Conservation (phyloP, 805 yeast genomes). For the Zygosaccharomyces bisporus region DNA sequence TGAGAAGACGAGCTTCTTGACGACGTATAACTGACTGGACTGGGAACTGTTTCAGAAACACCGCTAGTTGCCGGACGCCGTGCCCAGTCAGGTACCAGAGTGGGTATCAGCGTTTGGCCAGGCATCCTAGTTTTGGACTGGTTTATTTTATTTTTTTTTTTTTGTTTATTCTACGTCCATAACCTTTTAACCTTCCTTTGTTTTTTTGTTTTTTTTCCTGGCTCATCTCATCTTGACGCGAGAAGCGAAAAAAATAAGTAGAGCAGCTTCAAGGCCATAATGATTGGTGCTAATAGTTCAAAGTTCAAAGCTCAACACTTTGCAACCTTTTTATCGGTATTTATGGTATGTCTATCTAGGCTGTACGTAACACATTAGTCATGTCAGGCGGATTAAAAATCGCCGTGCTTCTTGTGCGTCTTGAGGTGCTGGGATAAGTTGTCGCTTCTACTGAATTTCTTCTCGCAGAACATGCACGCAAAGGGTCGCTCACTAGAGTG, state of each 20-base stretch:
- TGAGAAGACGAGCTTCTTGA: conserved; percentile 5
- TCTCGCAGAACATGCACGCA: conserved; percentile 54
- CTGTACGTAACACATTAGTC: conserved; percentile 1
- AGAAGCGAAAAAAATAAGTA: neutral
- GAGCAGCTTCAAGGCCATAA: neutral
- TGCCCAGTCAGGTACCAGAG: conserved; percentile 10
- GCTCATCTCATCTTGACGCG: conserved; percentile 2
- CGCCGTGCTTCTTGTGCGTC: conserved; percentile 43
- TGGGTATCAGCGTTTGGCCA: conserved; percentile 6
- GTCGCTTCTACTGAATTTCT: conserved; percentile 63
- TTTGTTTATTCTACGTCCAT: neutral
- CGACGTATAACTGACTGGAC: neutral
- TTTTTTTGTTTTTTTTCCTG: neutral
- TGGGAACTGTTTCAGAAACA: neutral
- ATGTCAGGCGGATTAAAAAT: conserved; percentile 14
- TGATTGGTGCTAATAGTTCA: neutral
- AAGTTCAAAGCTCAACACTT: neutral
- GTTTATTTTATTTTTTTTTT: neutral
- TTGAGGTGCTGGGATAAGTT: conserved; percentile 63
- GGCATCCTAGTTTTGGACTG: conserved; percentile 6
- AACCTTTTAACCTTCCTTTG: too few species aligned
- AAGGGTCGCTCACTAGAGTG: conserved; percentile 60
- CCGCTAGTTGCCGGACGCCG: neutral
- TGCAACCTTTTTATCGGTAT: neutral
- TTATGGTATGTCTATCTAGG: neutral